A percentile compares a stretch with the other conserved stretches of the same genome.
phyloP scores from a whole-genome alignment of 805 yeast genomes.

The Starmerella etchellsii region DNA sequence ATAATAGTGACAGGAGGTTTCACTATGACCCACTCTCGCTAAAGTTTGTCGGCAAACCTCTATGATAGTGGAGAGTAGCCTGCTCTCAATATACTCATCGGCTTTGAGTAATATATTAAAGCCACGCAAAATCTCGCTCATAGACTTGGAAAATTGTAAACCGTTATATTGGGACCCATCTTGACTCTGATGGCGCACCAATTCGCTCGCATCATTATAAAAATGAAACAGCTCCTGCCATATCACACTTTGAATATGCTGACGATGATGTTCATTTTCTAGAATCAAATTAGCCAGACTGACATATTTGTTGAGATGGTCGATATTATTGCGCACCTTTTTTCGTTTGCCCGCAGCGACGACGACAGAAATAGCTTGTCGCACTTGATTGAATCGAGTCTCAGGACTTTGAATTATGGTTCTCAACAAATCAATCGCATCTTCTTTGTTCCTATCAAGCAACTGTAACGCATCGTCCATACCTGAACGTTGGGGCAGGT shows the following conservation, averaged over 20 bases:
- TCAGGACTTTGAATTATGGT: background rate
- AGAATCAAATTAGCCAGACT: background rate
- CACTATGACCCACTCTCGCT: conserved; percentile 1
- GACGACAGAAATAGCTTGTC: conserved; percentile 2
- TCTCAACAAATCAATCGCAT: background rate
- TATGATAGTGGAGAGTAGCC: background rate
- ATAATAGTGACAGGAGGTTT: conserved; percentile 10
- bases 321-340: conserved; percentile 1
- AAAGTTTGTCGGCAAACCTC: conserved; percentile 3
- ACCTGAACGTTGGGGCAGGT: background rate
- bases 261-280: conserved; percentile 5
- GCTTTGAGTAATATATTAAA: conserved; percentile 1
- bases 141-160: background rate
- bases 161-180: background rate
- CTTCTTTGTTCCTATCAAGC: background rate
- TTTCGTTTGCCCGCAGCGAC: background rate
- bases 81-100: background rate
- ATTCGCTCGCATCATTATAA: background rate
- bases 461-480: conserved; percentile 6
- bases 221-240: conserved; percentile 3
- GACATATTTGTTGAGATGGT: conserved; percentile 5
- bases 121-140: conserved; percentile 1
- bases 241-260: conserved; percentile 7
- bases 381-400: background rate
- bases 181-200: background rate